Base-by-base conservation (phyloP, 176 grass and related monocot genomes). In the Canna indica region DNA sequence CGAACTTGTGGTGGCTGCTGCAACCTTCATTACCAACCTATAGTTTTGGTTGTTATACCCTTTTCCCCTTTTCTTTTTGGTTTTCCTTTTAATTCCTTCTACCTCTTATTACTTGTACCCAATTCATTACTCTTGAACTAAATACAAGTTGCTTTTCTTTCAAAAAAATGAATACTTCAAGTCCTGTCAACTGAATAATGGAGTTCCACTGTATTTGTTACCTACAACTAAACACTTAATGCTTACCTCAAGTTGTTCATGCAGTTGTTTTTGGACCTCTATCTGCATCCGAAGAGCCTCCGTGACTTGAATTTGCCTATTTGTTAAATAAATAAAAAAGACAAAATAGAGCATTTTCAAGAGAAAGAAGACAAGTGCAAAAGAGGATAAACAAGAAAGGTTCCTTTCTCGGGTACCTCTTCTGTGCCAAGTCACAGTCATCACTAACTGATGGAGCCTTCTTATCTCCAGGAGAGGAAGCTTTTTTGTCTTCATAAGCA, bases 201-300 rank as follows among this genome's bases (percentile, higher is more conserved):
- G 8, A 59, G 9, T 59, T 8, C 22, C 6, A 27, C 10, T 26
- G 5, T 4, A 0, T 11, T 26, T 22, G 10, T n/a, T 27, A 59
- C 26, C 33, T 41, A 41, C 32, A 39, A 38, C 10, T 17, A 61
- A 79, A 68, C 47, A 39, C 44, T 7, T 46, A 48, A 56, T 58
- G 81, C 29, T 69, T 75, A 85, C 91, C 87, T 87, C 91, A 20
- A 95, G 77, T 78, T 90, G 87, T 82, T 95, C 84, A 48, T 87
- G 87, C 17, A 95, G 79, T 62, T 95, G 91, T 80, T 95, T 95
- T 66, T 95, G 91, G 63, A 95, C 91, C 62, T 90, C 91, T 77
- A 95, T 81, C 83, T 96, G 91, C 80, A 84, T 84, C 75, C 85
- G 77, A 34, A 96, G 85, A 77, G 91, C 81, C 70, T 96, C 85